Base-by-base conservation (phyloP, 1,139 yeast genomes). In the Zygoascus hellenicus region DNA sequence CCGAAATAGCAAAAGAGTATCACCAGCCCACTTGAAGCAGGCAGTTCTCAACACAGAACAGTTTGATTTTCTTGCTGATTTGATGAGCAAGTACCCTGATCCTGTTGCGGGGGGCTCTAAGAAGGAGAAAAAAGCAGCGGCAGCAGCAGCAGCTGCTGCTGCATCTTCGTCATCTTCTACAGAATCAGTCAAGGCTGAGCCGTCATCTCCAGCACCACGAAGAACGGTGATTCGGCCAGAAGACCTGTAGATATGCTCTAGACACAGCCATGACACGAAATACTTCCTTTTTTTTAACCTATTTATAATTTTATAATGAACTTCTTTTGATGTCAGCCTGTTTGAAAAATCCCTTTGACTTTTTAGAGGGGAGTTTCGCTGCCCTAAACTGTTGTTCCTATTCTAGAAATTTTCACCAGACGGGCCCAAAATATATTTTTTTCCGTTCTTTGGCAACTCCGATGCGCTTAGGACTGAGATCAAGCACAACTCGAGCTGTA, bases 11-110 rank as follows among this genome's bases (percentile, higher is more conserved):
- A 84, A 86, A 61, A 77, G 96, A 57, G 87, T 92, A 11, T 80
- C 83, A 32, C 92, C 95, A 0, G 80, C 85, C 38, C 94, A 89
- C 57, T 77, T 92, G 51, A 81, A 88, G 58, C 78, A 82, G 48
- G 96, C 97, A 0, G 89, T 92, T 34, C 78, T 82, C 64, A 76
- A 76, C 48, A 88, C 88, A 49, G 98, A 92, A 64, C 90, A 85
- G 63, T 92, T 92, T 68, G 98, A 92, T 67, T 92, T 92, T 60
- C 69, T 88, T 60, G 84, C 83, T 46, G 95, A 86, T 49, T 76
- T 78, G 7, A 83, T 82, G 56, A 80, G 75, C 46, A 81, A 81
- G 67, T 80, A 81, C 51, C 72, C 72, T 13, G 65, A 66, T 48
- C 68, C 68, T 16, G 65, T 66, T 10, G 50, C 56, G 11, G 57